Conservation (phyloP, 192 early-diverging fungal genomes). For the Spizellomyces punctatus region DNA sequence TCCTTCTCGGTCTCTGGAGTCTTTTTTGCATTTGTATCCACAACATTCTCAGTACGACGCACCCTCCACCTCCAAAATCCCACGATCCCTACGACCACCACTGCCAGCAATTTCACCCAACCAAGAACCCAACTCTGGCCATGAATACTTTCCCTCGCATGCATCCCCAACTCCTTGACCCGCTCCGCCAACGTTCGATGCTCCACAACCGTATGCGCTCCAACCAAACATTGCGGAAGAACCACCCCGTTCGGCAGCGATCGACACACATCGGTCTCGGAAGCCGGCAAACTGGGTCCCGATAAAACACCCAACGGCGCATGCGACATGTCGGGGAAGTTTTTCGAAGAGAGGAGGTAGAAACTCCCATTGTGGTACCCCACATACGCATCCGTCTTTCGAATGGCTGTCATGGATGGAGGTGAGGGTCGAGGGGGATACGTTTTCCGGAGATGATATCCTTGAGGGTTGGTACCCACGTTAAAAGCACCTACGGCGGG, state of each 20-base stretch:
- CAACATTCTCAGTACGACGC: not conserved
- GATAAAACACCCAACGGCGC: constrained; percentile 1
- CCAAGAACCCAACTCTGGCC: not conserved
- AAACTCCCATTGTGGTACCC: constrained; percentile 65
- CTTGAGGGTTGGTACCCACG: constrained; percentile 18
- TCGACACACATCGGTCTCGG: constrained; percentile 8
- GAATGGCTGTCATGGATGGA: constrained; percentile 19
- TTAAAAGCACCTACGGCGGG: constrained; percentile 40
- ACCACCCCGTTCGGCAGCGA: constrained; percentile 12
- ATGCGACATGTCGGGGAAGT: constrained; percentile 55
- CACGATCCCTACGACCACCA: not conserved
- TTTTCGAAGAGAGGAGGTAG: constrained; percentile 68
- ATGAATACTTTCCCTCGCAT: not conserved
- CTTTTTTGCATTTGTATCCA: too few species aligned
- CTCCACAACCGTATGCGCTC: constrained; percentile 38
- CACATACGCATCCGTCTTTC: constrained; percentile 57
- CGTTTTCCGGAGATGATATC: constrained; percentile 20
- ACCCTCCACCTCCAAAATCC: not conserved
- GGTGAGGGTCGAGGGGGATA: not conserved
- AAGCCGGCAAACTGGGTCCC: constrained; percentile 11
- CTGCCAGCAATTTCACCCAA: not conserved
- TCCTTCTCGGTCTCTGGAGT: too few species aligned
- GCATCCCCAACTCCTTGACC: not conserved
- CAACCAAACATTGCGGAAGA: constrained; percentile 49
- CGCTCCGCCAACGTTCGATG: not conserved